Conservation (phyloP, 352 stramenopile genomes). For the Phytophthora sansomeana region DNA sequence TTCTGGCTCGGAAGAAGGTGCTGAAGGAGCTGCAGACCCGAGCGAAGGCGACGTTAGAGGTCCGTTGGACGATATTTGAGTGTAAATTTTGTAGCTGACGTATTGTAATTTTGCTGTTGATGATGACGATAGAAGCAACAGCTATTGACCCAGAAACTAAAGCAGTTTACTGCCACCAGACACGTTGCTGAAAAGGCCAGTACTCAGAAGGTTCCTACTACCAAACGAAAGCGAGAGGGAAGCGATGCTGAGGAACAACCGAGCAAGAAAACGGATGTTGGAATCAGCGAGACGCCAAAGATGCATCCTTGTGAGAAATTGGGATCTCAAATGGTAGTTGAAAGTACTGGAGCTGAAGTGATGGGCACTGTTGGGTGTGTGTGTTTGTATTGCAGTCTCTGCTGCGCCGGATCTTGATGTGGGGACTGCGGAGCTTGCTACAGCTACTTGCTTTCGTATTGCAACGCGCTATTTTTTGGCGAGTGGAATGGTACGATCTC, state of each 20-base stretch:
- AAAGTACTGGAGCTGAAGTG: conserved; percentile 1
- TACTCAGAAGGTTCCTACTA: not conserved
- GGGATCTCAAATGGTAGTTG: not conserved
- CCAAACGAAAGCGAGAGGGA: conserved; percentile 38
- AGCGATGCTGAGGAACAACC: conserved; percentile 10
- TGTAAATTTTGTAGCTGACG: not conserved
- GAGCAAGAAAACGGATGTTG: conserved; percentile 27
- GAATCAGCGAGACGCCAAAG: not conserved
- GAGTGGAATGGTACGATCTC: conserved; percentile 32
- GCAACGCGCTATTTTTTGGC: conserved; percentile 32
- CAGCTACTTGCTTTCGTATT: conserved; percentile 47
- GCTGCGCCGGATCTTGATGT: conserved; percentile 28
- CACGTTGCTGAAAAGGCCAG: conserved; percentile 1
- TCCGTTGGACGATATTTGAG: conserved; percentile 14
- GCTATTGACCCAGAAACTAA: conserved; percentile 37
- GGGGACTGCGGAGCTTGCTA: conserved; percentile 17
- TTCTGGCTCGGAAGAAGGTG: conserved; percentile 42
- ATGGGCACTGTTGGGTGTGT: not conserved
- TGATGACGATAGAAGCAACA: conserved; percentile 38
- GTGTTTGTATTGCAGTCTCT: conserved; percentile 32
- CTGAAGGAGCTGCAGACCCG: conserved; percentile 43
- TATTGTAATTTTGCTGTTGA: conserved; percentile 1
- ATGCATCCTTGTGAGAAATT: conserved; percentile 43
- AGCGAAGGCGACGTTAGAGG: conserved; percentile 38
- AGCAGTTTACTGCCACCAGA: conserved; percentile 23